These are phyloP conservation scores for Hymenoscyphus fraxineus DNA, from an alignment of 2,329 filamentous ascomycete genomes.

Conservation along the genomic window DNA sequence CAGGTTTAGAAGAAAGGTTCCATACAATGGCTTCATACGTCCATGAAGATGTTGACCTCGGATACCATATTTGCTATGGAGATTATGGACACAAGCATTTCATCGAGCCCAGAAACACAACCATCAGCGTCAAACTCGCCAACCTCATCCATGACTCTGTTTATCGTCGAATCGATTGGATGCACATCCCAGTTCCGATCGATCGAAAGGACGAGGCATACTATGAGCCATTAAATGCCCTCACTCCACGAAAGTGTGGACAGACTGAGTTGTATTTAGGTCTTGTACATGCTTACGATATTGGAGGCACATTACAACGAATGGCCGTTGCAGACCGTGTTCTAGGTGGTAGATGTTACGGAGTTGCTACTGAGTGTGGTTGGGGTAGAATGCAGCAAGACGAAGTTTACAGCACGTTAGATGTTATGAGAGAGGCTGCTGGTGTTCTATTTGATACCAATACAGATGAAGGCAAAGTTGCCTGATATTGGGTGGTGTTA, in stretches of 20 bases:
- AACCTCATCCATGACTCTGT: slow-evolving; percentile 33
- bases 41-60: slow-evolving; percentile 39
- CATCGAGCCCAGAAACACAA: slow-evolving; percentile 37
- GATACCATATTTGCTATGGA: slow-evolving; percentile 47
- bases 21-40: slow-evolving; percentile 34
- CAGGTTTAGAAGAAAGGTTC: slow-evolving; percentile 37
- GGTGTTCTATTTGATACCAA: not conserved
- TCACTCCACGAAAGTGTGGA: slow-evolving; percentile 28
- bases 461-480: not conserved
- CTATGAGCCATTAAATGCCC: slow-evolving; percentile 37
- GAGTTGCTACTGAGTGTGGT: slow-evolving; percentile 42
- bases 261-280: slow-evolving; percentile 40
- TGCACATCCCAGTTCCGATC: slow-evolving; percentile 44
- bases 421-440: not conserved
- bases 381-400: slow-evolving; percentile 31
- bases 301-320: slow-evolving; percentile 38
- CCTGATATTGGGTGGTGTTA: too few species aligned
- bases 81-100: slow-evolving; percentile 43
- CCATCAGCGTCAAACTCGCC: slow-evolving; percentile 37
- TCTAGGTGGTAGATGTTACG: slow-evolving; percentile 33
- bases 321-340: slow-evolving; percentile 37
- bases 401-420: slow-evolving; percentile 18
- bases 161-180: slow-evolving; percentile 36
- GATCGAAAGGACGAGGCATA: slow-evolving; percentile 37
- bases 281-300: slow-evolving; percentile 39